Evolutionary conservation across 768 basidiomycete species (phyloP).

Genomic region (Pleurotus platypus): DNA sequence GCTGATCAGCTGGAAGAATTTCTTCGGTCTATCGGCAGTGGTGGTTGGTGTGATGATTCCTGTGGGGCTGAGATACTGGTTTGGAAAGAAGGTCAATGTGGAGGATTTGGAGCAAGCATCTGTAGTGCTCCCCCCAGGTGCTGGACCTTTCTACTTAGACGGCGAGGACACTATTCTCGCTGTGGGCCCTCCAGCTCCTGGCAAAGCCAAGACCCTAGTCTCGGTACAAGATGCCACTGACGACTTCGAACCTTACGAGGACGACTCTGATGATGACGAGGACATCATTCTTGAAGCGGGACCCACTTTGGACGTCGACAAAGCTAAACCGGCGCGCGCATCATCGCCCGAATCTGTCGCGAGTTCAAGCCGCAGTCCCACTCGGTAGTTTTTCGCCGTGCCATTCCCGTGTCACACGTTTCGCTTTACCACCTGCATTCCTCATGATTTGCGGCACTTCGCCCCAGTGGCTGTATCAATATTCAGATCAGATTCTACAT

Average conservation of each 20-base stretch:
- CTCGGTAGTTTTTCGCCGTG: neutral
- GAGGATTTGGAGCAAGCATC: slow-evolving; percentile 30
- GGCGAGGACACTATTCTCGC: slow-evolving; percentile 51
- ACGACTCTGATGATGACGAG: slow-evolving; percentile 51
- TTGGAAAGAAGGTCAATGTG: slow-evolving; percentile 53
- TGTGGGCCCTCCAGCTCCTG: slow-evolving; percentile 46
- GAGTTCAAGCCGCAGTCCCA: neutral
- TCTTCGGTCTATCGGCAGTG: slow-evolving; percentile 79
- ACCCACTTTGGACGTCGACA: slow-evolving; percentile 37
- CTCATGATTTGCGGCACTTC: too few species aligned
- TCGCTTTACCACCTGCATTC: neutral
- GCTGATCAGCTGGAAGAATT: slow-evolving; percentile 88
- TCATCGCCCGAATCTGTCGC: slow-evolving; percentile 1
- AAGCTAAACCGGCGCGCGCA: neutral
- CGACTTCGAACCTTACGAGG: slow-evolving; percentile 33
- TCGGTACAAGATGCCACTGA: slow-evolving; percentile 25
- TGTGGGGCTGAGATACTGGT: slow-evolving; percentile 83
- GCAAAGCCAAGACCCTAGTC: slow-evolving; percentile 34
- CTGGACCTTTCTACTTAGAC: slow-evolving; percentile 13
- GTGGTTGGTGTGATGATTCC: slow-evolving; percentile 93
- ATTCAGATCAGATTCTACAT: neutral
- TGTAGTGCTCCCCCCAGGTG: slow-evolving; percentile 12
- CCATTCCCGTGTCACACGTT: neutral
- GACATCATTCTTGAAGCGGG: slow-evolving; percentile 77
- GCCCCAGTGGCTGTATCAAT: slow-evolving; percentile 1